Evolutionary conservation across 2,329 filamentous ascomycete species (phyloP).

Genomic region (Xylaria multiplex): DNA sequence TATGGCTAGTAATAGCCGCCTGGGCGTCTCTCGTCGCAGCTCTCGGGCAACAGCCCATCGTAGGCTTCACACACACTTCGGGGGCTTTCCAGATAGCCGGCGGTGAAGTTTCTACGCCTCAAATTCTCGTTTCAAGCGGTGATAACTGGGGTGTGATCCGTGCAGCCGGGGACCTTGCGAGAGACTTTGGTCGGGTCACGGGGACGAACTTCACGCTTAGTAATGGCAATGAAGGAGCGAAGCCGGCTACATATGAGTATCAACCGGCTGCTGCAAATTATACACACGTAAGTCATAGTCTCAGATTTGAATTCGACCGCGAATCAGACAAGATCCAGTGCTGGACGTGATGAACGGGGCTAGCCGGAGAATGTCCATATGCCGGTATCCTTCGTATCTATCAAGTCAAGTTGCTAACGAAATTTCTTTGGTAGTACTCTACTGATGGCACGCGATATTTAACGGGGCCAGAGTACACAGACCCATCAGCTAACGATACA

Average conservation of each 20-base stretch:
- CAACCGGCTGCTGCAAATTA: constrained; percentile 58
- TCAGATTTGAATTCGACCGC: neutral
- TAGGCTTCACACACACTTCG: constrained; percentile 42
- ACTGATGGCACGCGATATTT: constrained; percentile 55
- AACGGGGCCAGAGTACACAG: constrained; percentile 56
- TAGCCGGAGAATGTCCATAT: neutral
- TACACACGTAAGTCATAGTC: constrained; percentile 53
- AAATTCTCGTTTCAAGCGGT: constrained; percentile 64
- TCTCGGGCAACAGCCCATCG: constrained; percentile 46
- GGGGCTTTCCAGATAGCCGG: constrained; percentile 45
- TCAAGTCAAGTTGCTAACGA: neutral
- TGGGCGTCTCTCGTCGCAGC: constrained; percentile 37
- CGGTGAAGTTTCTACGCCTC: constrained; percentile 42
- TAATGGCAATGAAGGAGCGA: constrained; percentile 55
- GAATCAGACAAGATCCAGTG: neutral
- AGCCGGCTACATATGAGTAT: constrained; percentile 55
- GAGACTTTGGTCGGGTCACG: constrained; percentile 77
- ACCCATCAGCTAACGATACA: constrained; percentile 56
- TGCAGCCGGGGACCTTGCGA: constrained; percentile 72
- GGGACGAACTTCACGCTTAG: constrained; percentile 70
- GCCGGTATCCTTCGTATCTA: neutral
- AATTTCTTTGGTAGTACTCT: constrained; percentile 51
- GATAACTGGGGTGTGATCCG: constrained; percentile 76
- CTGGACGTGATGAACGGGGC: no score
- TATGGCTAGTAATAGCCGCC: constrained; percentile 28